A percentile compares a stretch with the other conserved stretches of the same genome.
These are phyloP conservation scores for Citeromyces matritensis DNA, from an alignment of 805 yeast genomes.

Conservation along the genomic window DNA sequence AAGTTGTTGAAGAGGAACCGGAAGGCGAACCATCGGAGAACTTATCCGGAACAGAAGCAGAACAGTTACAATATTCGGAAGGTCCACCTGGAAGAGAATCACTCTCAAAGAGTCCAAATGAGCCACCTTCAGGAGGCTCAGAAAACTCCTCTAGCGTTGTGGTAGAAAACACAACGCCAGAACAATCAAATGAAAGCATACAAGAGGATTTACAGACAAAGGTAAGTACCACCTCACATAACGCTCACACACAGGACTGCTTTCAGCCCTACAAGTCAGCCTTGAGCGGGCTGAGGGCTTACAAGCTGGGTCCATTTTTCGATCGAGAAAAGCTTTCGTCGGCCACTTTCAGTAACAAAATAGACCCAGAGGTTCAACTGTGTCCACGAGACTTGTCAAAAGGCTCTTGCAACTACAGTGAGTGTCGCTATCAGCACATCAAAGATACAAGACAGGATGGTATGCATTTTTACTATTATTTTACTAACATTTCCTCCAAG, in stretches of 20 bases:
- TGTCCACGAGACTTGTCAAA: constrained; percentile 6
- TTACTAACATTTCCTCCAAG: background rate
- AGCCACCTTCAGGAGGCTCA: too few species aligned
- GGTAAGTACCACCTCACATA: too few species aligned
- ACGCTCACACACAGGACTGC: constrained; percentile 2
- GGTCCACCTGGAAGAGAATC: too few species aligned
- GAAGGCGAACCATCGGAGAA: too few species aligned
- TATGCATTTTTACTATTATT: background rate
- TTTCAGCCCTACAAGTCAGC: constrained; percentile 6
- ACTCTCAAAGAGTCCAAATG: too few species aligned
- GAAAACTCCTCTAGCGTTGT: too few species aligned
- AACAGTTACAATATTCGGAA: too few species aligned
- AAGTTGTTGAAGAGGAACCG: too few species aligned
- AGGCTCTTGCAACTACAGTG: constrained; percentile 4
- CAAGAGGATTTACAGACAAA: too few species aligned
- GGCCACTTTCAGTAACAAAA: constrained; percentile 6
- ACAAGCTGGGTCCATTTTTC: constrained; percentile 7
- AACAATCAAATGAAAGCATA: too few species aligned
- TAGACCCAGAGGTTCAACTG: constrained; percentile 5
- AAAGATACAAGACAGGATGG: constrained; percentile 2
- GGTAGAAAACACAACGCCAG: too few species aligned
- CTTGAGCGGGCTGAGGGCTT: constrained; percentile 6
- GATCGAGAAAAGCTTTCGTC: constrained; percentile 6
- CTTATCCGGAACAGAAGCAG: too few species aligned
- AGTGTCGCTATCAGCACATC: constrained; percentile 7